Evolutionary conservation across 164 flowering plant genomes (phyloP).

Genomic region (Tetracentron sinense): DNA sequence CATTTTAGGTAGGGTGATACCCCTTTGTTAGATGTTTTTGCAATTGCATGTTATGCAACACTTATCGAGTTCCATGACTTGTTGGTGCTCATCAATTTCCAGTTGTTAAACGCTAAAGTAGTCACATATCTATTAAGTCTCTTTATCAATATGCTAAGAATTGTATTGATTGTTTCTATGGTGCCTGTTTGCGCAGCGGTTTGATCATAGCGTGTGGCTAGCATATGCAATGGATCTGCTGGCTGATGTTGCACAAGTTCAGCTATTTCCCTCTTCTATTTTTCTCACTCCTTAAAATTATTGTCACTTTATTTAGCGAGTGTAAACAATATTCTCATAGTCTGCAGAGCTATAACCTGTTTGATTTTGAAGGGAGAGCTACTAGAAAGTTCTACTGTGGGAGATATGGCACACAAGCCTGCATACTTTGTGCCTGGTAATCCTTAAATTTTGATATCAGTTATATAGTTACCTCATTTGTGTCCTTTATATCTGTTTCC

Average conservation of each 20-base stretch:
- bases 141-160: conserved; percentile 5
- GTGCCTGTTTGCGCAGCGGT: conserved; percentile 97
- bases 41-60: conserved; percentile 86
- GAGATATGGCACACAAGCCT: conserved; percentile 94
- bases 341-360: conserved; percentile 35
- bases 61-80: conserved; percentile 74
- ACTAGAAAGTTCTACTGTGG: conserved; percentile 78
- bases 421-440: conserved; percentile 98
- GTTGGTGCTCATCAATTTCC: conserved; percentile 94
- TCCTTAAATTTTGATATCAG: not conserved
- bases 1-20: conserved; percentile 99
- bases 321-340: conserved; percentile 32
- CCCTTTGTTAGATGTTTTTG: conserved; percentile 97
- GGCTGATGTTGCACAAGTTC: conserved; percentile 89
- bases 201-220: conserved; percentile 96
- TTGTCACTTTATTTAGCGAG: conserved; percentile 18
- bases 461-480: not conserved
- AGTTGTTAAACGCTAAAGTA: conserved; percentile 26
- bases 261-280: conserved; percentile 7
- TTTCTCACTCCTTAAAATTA: conserved; percentile 8
- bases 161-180: conserved; percentile 36
- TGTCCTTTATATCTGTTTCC: not conserved
- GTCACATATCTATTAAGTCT: not conserved
- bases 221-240: conserved; percentile 98
- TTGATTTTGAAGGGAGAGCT: conserved; percentile 93